Conservation (phyloP, 352 stramenopile species). For the Globisporangium alternatum region DNA sequence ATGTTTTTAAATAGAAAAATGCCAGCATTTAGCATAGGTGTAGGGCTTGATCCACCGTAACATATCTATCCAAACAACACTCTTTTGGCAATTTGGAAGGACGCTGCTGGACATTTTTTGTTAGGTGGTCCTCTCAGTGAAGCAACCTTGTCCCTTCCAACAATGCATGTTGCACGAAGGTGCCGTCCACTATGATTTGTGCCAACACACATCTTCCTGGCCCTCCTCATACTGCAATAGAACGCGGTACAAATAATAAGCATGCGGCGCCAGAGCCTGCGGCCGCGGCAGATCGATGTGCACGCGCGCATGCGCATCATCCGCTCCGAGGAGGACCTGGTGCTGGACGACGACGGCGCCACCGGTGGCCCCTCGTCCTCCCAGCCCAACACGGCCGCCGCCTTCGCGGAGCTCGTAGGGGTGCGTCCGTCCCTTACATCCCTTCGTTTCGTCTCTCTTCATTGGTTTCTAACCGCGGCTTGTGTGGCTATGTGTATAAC, state of each 20-base stretch:
- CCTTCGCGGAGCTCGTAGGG: conserved; percentile 74
- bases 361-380: conserved; percentile 16
- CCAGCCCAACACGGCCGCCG: conserved; percentile 33
- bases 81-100: too few species aligned
- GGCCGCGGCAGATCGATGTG: conserved; percentile 85
- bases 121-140: too few species aligned
- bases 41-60: too few species aligned
- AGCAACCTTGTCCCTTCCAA: too few species aligned
- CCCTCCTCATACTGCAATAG: conserved; percentile 3
- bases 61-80: too few species aligned
- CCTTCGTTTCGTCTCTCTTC: neutral
- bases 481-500: conserved; percentile 7
- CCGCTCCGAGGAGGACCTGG: conserved; percentile 76
- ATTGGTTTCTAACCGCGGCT: neutral
- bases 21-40: too few species aligned
- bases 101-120: too few species aligned
- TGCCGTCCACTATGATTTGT: too few species aligned
- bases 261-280: conserved; percentile 83
- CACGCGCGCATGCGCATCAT: conserved; percentile 85
- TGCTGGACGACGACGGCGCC: conserved; percentile 54
- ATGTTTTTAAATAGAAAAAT: too few species aligned
- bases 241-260: neutral
- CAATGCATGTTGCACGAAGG: too few species aligned
- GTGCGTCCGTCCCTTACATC: conserved; percentile 26
- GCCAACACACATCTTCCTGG: too few species aligned